phyloP scores from a whole-genome alignment of 1,284 basidiomycete species.

The Cutaneotrichosporon daszewskae region DNA sequence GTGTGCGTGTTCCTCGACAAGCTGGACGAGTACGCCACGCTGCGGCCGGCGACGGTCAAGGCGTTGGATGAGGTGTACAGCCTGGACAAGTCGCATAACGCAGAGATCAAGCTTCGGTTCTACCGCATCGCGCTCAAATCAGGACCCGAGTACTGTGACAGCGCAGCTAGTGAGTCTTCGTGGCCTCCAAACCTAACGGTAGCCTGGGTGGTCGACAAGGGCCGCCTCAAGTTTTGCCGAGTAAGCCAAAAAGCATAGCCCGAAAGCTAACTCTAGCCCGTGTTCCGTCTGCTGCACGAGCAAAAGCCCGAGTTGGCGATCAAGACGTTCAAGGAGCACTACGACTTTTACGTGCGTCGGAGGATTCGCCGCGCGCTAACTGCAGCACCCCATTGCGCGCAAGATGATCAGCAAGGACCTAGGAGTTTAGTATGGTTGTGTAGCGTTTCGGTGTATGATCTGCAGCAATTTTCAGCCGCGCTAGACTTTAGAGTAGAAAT shows the following conservation, averaged over 20 bases:
- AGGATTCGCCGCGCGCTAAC: too few relatives aligned
- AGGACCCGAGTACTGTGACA: slow-evolving; percentile 47
- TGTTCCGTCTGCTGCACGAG: slow-evolving; percentile 49
- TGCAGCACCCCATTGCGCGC: slow-evolving; percentile 45
- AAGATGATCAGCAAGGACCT: slow-evolving; percentile 48
- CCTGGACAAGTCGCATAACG: slow-evolving; percentile 46
- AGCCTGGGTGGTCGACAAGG: slow-evolving; percentile 51
- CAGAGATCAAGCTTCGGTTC: slow-evolving; percentile 51
- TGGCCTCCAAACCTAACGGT: neutral
- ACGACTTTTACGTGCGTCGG: slow-evolving; percentile 49
- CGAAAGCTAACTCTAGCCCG: slow-evolving; percentile 24
- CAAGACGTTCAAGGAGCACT: slow-evolving; percentile 50
- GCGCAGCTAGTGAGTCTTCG: slow-evolving; percentile 47
- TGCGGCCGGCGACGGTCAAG: slow-evolving; percentile 36
- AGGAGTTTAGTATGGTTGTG: slow-evolving; percentile 33
- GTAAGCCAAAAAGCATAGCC: slow-evolving; percentile 3
- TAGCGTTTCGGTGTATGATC: too few relatives aligned
- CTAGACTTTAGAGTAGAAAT: too few relatives aligned
- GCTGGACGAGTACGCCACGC: slow-evolving; percentile 36
- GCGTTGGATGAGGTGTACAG: slow-evolving; percentile 48
- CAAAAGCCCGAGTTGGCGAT: slow-evolving; percentile 49
- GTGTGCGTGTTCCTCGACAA: slow-evolving; percentile 51
- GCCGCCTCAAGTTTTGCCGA: slow-evolving; percentile 51
- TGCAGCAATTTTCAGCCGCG: too few relatives aligned
- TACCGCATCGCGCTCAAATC: slow-evolving; percentile 50